Evolutionary conservation across 495 filamentous ascomycete genomes (phyloP).

Genomic region (Stereocaulon alpinum): DNA sequence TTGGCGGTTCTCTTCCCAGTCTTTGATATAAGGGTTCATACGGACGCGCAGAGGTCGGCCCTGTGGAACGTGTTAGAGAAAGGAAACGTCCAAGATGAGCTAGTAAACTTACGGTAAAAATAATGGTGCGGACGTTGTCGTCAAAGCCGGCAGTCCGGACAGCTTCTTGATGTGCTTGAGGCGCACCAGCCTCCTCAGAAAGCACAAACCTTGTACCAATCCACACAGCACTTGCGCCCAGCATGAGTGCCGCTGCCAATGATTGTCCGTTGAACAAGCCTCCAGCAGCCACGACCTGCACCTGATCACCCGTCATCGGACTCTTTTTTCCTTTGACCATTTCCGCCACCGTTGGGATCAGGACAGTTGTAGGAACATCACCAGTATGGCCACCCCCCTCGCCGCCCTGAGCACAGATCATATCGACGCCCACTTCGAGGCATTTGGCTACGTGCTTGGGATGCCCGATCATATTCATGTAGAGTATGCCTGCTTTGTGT

Average conservation of each 20-base stretch:
- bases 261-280: conserved; percentile 90
- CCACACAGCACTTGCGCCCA: conserved; percentile 90
- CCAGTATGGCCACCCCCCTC: conserved; percentile 90
- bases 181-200: conserved; percentile 84
- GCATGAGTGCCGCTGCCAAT: conserved; percentile 81
- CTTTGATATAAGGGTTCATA: conserved; percentile 81
- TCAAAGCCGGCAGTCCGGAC: conserved; percentile 85
- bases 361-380: conserved; percentile 75
- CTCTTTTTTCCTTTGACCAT: conserved; percentile 72
- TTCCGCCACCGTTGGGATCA: conserved; percentile 84
- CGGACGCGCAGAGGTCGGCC: conserved; percentile 88
- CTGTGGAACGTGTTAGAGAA: conserved; percentile 23
- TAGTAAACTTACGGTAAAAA: conserved; percentile 64
- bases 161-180: conserved; percentile 91
- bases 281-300: conserved; percentile 87
- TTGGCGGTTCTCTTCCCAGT: conserved; percentile 89
- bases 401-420: conserved; percentile 89
- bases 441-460: conserved; percentile 96
- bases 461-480: conserved; percentile 99
- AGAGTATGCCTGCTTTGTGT: conserved; percentile 76
- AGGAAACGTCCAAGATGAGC: background rate
- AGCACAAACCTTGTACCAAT: conserved; percentile 94
- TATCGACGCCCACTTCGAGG: conserved; percentile 76
- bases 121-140: conserved; percentile 91
- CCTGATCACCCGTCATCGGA: conserved; percentile 73